Evolutionary conservation across 2,329 filamentous ascomycete species (phyloP), one percentile per base, ranked within the genome.

Genomic region (Aspergillus texensis): DNA sequence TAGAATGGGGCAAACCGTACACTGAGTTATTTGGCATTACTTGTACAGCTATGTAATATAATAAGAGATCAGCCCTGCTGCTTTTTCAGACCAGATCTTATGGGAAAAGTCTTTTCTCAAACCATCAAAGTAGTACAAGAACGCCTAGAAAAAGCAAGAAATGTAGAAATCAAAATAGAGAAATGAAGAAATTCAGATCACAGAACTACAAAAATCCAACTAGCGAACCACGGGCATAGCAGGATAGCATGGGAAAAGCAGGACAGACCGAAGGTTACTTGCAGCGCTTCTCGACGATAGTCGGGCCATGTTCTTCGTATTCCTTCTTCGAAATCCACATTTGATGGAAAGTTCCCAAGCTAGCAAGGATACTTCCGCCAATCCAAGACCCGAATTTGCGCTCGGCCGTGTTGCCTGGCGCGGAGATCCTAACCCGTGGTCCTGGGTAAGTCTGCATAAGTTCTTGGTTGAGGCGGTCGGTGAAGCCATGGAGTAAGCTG

Each of bases 261-360:
- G n/a, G 28, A 11, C 19, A 52, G 46, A 3, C 26, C 19, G 3
- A 24, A 46, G 43, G 43, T 14, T 75, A 98, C 83, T 97, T 96
- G 86, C 94, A 98, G 72, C 94, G 86, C 87, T 97, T 97, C 84
- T 98, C 94, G 52, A 98, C 92, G 71, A 98, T 94, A 67, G 88
- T 88, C 6, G 89, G 83, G 1, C 95, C 95, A 77, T 97, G 94
- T 83, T 99, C 96, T 68, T 97, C 93, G 73, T 97, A 98, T 82
- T 99, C 95, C 84, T 97, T 96, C 79, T 89, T 92, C 28, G 91
- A 94, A 71, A 99, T 96, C 95, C 95, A 99, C 91, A 99, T 94
- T 83, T 99, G 95, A 82, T 99, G 95, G 81, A 99, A 99, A 16
- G 94, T 97, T 11, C 96, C 96, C 80, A 99, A 79, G 79, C 94